phyloP scores from a whole-genome alignment of 2,329 filamentous ascomycete species.

The Cryphonectria parasitica region DNA sequence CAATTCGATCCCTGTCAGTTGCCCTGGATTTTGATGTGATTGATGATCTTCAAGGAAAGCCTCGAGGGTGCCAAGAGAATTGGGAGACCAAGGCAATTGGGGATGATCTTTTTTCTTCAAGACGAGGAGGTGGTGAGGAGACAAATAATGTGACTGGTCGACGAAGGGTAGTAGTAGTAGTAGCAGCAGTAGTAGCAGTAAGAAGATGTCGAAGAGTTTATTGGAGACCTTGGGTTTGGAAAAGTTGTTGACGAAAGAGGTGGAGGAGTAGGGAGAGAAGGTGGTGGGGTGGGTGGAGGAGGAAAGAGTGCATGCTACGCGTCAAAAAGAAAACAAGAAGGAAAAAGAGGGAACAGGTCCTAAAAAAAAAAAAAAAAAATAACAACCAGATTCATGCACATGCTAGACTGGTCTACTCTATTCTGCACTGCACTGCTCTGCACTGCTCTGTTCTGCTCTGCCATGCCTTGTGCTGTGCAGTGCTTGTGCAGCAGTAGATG shows the following conservation, averaged over 20 bases:
- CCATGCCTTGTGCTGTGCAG: neutral
- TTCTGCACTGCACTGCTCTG: neutral
- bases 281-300: neutral
- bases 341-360: neutral
- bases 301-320: neutral
- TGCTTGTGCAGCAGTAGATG: no score
- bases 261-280: neutral
- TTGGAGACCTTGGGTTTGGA: neutral
- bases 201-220: no score
- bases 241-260: neutral
- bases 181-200: no score
- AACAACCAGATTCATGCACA: neutral
- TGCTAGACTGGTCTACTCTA: neutral
- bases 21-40: neutral
- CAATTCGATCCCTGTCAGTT: slow-evolving; percentile 14
- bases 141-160: neutral
- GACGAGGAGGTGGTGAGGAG: neutral
- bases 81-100: no score
- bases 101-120: neutral
- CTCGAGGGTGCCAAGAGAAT: neutral
- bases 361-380: neutral
- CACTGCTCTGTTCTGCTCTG: neutral
- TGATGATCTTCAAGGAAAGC: neutral
- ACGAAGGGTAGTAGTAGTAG: no score
- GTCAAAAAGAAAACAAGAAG: neutral